Conservation (phyloP, 768 basidiomycete genomes). For the Neoboletus magnificus region DNA sequence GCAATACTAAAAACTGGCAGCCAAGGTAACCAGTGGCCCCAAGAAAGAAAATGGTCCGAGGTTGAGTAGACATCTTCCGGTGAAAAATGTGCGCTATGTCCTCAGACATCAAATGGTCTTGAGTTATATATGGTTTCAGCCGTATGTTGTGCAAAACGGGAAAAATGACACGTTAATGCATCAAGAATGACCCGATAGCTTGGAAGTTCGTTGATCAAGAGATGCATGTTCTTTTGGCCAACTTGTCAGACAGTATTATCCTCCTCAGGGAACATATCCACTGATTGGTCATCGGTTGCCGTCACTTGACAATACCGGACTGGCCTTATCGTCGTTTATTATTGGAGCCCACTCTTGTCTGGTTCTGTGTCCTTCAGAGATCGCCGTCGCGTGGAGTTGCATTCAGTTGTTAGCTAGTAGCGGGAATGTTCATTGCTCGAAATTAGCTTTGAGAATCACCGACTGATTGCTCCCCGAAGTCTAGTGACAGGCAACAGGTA, state of each 20-base stretch:
- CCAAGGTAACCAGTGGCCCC: slow-evolving; percentile 46
- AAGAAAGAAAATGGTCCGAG: slow-evolving; percentile 36
- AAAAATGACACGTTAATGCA: not conserved
- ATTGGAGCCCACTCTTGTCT: not conserved
- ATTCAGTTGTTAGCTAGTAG: not conserved
- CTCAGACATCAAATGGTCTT: not conserved
- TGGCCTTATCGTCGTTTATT: not conserved
- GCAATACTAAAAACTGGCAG: slow-evolving; percentile 36
- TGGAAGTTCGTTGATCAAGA: slow-evolving; percentile 1
- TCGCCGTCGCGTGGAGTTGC: not conserved
- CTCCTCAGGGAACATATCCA: not conserved
- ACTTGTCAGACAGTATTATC: not conserved
- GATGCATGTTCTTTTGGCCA: not conserved
- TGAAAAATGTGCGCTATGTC: not conserved
- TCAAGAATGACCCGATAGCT: slow-evolving; percentile 4
- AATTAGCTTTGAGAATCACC: not conserved
- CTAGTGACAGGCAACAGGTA: not conserved
- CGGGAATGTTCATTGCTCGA: not conserved
- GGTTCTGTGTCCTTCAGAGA: not conserved
- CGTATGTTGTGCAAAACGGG: slow-evolving; percentile 1
- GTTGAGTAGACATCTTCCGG: slow-evolving; percentile 9
- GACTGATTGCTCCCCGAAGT: not conserved
- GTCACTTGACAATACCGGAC: not conserved
- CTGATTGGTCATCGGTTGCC: slow-evolving; percentile 1
- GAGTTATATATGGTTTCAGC: not conserved